These are phyloP conservation scores for Rauvolfia tetraphylla DNA, from an alignment of 257 asterid genomes.

Conservation along the genomic window DNA sequence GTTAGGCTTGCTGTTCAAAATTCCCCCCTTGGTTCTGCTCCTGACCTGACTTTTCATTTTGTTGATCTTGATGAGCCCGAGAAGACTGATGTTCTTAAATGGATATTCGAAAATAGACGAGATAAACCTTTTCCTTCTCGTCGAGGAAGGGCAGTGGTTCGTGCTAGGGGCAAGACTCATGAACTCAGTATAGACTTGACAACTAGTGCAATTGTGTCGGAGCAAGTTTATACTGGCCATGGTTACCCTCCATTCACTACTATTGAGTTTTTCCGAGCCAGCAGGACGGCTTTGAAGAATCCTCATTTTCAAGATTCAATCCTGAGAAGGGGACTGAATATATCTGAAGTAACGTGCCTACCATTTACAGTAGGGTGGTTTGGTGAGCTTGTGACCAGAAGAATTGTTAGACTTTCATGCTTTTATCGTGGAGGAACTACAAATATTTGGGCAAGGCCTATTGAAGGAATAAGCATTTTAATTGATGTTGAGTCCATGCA, in stretches of 20 bases:
- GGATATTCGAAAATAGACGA: slow-evolving; percentile 31
- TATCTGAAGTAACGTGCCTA: slow-evolving; percentile 57
- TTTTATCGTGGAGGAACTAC: slow-evolving; percentile 55
- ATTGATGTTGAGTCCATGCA: slow-evolving; percentile 46
- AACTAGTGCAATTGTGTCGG: slow-evolving; percentile 31
- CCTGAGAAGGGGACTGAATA: slow-evolving; percentile 48
- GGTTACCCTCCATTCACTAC: slow-evolving; percentile 62
- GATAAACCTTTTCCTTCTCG: slow-evolving; percentile 33
- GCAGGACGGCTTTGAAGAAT: slow-evolving; percentile 33
- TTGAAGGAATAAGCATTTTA: slow-evolving; percentile 46
- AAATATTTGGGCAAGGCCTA: slow-evolving; percentile 71
- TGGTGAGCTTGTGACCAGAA: slow-evolving; percentile 46
- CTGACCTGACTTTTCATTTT: slow-evolving; percentile 51
- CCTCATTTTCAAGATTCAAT: slow-evolving; percentile 49
- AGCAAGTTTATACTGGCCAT: slow-evolving; percentile 36
- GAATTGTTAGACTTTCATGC: slow-evolving; percentile 49
- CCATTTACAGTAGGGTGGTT: slow-evolving; percentile 68
- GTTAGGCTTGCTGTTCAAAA: slow-evolving; percentile 39
- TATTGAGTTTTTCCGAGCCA: slow-evolving; percentile 45
- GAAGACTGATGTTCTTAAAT: slow-evolving; percentile 47
- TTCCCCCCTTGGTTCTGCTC: slow-evolving; percentile 26
- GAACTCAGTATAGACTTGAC: slow-evolving; percentile 49
- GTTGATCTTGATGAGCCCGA: slow-evolving; percentile 67
- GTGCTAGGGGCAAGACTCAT: slow-evolving; percentile 37
- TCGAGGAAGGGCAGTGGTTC: slow-evolving; percentile 45